Percentiles rank a stretch among this genome's conserved stretches.
phyloP scores from a whole-genome alignment of 495 filamentous ascomycete species.

The Annulohypoxylon bovei region DNA sequence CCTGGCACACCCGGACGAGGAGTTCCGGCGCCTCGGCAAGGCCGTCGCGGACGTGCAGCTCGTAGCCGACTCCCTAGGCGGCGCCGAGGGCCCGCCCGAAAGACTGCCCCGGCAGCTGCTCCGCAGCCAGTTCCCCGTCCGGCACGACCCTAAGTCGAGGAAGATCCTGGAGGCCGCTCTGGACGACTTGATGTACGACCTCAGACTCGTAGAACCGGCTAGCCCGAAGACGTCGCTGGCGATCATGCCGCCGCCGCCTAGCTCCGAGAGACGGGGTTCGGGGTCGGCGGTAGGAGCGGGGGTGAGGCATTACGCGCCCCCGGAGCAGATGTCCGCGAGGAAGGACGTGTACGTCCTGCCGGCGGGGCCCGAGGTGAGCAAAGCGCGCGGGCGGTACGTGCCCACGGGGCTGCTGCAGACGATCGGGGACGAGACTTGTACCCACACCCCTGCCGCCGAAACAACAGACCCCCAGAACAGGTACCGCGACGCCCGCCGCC shows the following conservation, averaged over 20 bases:
- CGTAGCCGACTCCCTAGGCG: constrained; percentile 54
- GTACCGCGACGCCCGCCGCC: background rate
- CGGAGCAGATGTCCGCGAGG: background rate
- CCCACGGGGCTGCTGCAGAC: background rate
- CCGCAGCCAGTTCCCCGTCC: constrained; percentile 73
- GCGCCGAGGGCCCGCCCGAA: constrained; percentile 75
- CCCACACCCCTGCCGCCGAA: background rate
- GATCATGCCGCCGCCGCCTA: constrained; percentile 6
- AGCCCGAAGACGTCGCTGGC: constrained; percentile 17
- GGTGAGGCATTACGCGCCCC: background rate
- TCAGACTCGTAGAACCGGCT: constrained; percentile 14
- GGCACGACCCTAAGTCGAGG: constrained; percentile 40
- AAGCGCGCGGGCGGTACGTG: background rate
- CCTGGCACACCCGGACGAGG: constrained; percentile 78
- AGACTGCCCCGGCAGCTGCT: constrained; percentile 83
- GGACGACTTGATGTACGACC: constrained; percentile 40
- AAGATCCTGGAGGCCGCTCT: constrained; percentile 43
- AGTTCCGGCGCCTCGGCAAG: constrained; percentile 77
- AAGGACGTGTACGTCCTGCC: background rate
- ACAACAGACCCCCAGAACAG: background rate
- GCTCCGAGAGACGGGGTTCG: background rate
- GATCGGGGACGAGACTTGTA: background rate
- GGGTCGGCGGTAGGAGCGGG: background rate
- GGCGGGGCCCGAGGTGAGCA: background rate
- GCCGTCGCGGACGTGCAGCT: constrained; percentile 80